Evolutionary conservation across 1,284 basidiomycete genomes (phyloP), one percentile per base, ranked within the genome.

Genomic region (Boletus hoseneyae): DNA sequence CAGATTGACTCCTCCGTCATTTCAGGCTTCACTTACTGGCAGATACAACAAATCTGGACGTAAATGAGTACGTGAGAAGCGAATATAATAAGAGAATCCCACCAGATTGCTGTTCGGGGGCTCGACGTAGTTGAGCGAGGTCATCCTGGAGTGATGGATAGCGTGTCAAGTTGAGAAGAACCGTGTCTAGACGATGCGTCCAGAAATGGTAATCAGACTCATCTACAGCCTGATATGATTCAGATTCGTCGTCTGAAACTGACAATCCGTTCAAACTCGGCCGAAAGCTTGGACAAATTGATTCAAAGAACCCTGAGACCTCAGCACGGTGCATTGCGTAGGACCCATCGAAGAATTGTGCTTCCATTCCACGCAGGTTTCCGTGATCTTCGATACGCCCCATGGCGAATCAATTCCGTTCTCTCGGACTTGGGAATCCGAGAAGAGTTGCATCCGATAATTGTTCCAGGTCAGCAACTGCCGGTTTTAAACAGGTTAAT

Each of bases 1-100:
- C 35, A 42, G 49, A 35, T 43, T 16, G 29, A 27, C 44, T 29
- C 23, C 44, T 29, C 23, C 4, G n/a, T 37, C 35, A 27, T 18
- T n/a, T 16, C 43, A 36, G 50, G 35, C 12, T 33, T 33, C 45
- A 61, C 79, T 57, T 59, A 88, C 82, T 81, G 82, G 70, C 90
- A 93, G 58, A 93, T 91, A 56, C 89, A 91, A 62, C 90, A 93
- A 45, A 87, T 74, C 83, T 90, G 58, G 15, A 47, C 15, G 21
- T 19, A 18, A 39, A 40, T 50, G 33, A 63, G 44, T 33, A 54
- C 43, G 48, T 32, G 36, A 25, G 13, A 15, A 2, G 25, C 2
- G 10, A 33, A 10, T 27, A 2, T 19, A 47, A 38, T 36, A 13
- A 45, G 2, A 27, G 13, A 38, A 45, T 55, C 76, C 41, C 54